Conservation (phyloP, 768 basidiomycete genomes). For the Trametes gibbosa region DNA sequence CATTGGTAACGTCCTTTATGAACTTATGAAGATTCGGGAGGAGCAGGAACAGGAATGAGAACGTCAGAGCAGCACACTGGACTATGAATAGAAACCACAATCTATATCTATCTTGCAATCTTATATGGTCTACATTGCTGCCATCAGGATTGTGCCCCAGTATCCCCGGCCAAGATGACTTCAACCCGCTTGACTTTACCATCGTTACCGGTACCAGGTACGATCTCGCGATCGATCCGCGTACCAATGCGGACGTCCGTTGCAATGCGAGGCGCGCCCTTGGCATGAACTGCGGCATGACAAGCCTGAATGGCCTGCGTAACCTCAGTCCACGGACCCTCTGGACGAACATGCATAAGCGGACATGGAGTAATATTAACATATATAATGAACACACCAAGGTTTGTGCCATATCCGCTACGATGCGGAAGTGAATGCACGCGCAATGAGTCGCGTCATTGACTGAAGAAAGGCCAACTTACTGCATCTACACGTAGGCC, state of each 20-base stretch:
- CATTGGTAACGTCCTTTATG: constrained; percentile 43
- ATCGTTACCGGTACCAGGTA: constrained; percentile 69
- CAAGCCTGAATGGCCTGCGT: constrained; percentile 87
- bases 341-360: constrained; percentile 26
- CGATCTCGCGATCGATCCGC: constrained; percentile 64
- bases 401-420: constrained; percentile 90
- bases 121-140: background rate
- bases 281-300: constrained; percentile 80
- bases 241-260: constrained; percentile 97
- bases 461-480: constrained; percentile 27
- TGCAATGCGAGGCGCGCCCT: constrained; percentile 72
- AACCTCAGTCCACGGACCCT: constrained; percentile 86
- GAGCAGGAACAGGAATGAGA: constrained; percentile 19
- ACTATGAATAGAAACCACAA: constrained; percentile 8
- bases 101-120: background rate
- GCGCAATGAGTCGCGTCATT: background rate
- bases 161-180: constrained; percentile 58
- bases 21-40: constrained; percentile 43
- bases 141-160: background rate
- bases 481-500: constrained; percentile 59
- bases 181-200: constrained; percentile 79
- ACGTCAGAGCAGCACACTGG: constrained; percentile 1
- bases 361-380: background rate
- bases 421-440: too few species aligned
- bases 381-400: constrained; percentile 44